Evolutionary conservation across 768 basidiomycete genomes (phyloP).

Genomic region (Termitomyces sp.): DNA sequence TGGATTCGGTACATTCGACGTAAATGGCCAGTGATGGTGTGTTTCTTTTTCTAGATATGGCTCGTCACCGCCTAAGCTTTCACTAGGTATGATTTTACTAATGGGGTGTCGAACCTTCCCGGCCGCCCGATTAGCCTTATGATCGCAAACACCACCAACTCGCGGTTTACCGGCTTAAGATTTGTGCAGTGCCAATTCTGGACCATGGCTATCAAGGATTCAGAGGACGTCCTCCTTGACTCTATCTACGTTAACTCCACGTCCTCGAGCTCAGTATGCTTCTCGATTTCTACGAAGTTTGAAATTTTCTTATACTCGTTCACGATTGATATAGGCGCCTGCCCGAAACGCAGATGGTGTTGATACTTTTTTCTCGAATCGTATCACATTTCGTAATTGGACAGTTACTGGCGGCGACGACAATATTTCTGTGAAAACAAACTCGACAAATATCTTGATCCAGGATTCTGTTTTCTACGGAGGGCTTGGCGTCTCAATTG

Average conservation of each 20-base stretch:
- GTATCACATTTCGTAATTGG: conserved; percentile 34
- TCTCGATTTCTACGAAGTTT: too few relatives aligned
- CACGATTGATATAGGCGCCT: conserved; percentile 16
- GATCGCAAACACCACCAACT: conserved; percentile 31
- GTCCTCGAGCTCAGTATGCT: conserved; percentile 23
- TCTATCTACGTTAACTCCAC: conserved; percentile 37
- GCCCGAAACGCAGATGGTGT: conserved; percentile 33
- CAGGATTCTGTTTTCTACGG: conserved; percentile 32
- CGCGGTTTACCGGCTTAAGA: conserved; percentile 28
- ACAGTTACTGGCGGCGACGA: conserved; percentile 36
- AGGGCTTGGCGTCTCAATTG: conserved; percentile 37
- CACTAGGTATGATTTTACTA: conserved; percentile 31
- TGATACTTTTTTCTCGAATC: conserved; percentile 33
- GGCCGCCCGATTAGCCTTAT: conserved; percentile 34
- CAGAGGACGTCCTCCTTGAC: conserved; percentile 31
- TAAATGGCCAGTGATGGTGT: conserved; percentile 37
- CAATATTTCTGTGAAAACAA: conserved; percentile 35
- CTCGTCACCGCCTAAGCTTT: not conserved
- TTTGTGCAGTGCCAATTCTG: conserved; percentile 40
- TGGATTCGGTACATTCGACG: conserved; percentile 34
- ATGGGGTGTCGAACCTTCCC: conserved; percentile 32
- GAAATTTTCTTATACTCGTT: too few relatives aligned
- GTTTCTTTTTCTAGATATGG: not conserved
- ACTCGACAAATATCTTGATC: conserved; percentile 35
- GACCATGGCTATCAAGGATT: conserved; percentile 33